Evolutionary conservation across 805 yeast species (phyloP).

Genomic region (Metschnikowia cubensis): DNA sequence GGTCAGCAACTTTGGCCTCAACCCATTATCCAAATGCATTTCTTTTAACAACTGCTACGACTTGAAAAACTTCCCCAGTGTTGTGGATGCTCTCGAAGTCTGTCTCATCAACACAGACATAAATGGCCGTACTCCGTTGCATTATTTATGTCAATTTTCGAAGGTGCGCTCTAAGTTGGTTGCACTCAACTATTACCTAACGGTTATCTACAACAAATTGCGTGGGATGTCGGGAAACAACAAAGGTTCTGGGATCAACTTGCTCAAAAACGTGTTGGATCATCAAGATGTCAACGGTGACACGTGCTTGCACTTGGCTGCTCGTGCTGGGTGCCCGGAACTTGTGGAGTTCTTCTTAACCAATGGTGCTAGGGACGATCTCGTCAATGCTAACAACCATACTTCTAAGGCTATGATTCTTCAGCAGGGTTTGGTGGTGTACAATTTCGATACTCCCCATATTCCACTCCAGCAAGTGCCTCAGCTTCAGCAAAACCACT

Average conservation of each 20-base stretch:
- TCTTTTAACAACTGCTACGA: conserved; percentile 85
- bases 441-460: conserved; percentile 11
- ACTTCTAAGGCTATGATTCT: conserved; percentile 41
- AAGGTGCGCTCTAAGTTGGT: conserved; percentile 65
- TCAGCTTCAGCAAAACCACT: background rate
- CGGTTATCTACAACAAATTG: conserved; percentile 67
- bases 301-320: conserved; percentile 79
- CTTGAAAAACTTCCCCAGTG: conserved; percentile 70
- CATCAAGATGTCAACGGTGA: conserved; percentile 82
- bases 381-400: conserved; percentile 40
- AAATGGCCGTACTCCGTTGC: conserved; percentile 73
- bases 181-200: conserved; percentile 80
- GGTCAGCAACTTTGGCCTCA: conserved; percentile 67
- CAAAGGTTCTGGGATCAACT: conserved; percentile 42
- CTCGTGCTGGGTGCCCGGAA: conserved; percentile 59
- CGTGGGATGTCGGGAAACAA: conserved; percentile 40
- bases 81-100: conserved; percentile 70
- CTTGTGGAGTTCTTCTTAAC: conserved; percentile 78
- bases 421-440: conserved; percentile 33
- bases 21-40: conserved; percentile 81
- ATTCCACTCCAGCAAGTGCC: background rate
- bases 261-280: conserved; percentile 59
- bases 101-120: conserved; percentile 76
- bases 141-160: conserved; percentile 74
- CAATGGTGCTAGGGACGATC: conserved; percentile 72